Conservation (phyloP, 306 rosid species). For the Castanopsis chinensis region DNA sequence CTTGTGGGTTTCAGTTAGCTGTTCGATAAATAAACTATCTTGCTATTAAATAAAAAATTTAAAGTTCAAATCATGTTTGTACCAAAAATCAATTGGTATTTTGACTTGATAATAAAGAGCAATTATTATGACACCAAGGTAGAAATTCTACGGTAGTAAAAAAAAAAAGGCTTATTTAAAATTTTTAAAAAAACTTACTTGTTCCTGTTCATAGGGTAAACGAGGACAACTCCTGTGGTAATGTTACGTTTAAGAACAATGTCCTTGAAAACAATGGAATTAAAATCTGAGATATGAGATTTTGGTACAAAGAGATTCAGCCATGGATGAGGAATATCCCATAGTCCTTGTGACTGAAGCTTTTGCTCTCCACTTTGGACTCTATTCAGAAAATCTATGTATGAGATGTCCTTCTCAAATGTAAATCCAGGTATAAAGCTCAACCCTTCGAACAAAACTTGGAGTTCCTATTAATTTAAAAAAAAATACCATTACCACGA, state of each 20-base stretch:
- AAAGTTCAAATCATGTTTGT: accelerated
- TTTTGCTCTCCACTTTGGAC: slow-evolving; percentile 69
- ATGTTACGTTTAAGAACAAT: slow-evolving; percentile 66
- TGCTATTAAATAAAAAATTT: no score
- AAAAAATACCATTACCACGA: background rate
- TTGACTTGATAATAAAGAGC: no score
- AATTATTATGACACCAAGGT: no score
- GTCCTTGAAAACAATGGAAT: slow-evolving; percentile 53
- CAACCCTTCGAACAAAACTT: slow-evolving; percentile 48
- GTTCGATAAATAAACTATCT: no score
- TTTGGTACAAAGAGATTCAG: slow-evolving; percentile 75
- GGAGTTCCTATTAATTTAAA: slow-evolving; percentile 44
- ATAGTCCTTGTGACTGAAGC: slow-evolving; percentile 73
- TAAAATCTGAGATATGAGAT: slow-evolving; percentile 55
- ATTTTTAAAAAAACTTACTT: slow-evolving; percentile 48
- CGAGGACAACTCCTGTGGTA: slow-evolving; percentile 62
- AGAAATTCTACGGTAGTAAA: no score
- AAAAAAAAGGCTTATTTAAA: no score
- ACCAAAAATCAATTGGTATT: no score
- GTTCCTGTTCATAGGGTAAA: slow-evolving; percentile 79
- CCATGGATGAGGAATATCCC: slow-evolving; percentile 98
- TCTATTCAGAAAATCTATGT: slow-evolving; percentile 69
- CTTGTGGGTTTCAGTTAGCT: no score
- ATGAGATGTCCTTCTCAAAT: slow-evolving; percentile 63
- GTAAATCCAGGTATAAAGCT: slow-evolving; percentile 53